Conservation (phyloP, 805 yeast genomes). For the Starmerella floris region DNA sequence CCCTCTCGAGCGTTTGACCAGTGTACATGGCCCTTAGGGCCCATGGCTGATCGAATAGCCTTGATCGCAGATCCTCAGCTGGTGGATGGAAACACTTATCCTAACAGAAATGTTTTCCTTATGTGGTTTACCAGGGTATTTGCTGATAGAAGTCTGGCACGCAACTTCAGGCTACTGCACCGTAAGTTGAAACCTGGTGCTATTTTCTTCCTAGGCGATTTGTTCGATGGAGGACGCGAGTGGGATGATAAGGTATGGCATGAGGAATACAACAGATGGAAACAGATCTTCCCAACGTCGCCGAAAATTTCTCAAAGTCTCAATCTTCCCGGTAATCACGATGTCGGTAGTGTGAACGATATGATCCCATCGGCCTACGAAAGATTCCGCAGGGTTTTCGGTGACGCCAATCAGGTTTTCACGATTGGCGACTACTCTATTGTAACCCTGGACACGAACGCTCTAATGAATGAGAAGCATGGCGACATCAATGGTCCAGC, state of each 20-base stretch:
- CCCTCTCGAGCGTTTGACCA: constrained; percentile 34
- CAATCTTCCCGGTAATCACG: constrained; percentile 85
- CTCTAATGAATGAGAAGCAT: constrained; percentile 50
- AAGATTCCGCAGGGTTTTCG: constrained; percentile 62
- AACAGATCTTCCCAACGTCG: constrained; percentile 45
- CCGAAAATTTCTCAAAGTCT: constrained; percentile 2
- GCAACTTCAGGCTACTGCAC: constrained; percentile 56
- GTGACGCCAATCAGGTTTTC: constrained; percentile 43
- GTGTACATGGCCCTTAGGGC: constrained; percentile 44
- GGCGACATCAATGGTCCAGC: constrained; percentile 37
- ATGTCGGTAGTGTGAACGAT: constrained; percentile 79
- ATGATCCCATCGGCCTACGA: constrained; percentile 43
- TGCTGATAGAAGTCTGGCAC: constrained; percentile 65
- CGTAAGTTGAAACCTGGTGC: constrained; percentile 55
- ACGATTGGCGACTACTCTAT: constrained; percentile 61
- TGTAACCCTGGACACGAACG: constrained; percentile 69
- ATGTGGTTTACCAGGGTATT: constrained; percentile 45
- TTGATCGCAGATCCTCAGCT: constrained; percentile 90
- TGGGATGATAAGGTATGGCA: constrained; percentile 64
- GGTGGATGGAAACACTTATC: constrained; percentile 79
- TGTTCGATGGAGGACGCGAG: constrained; percentile 88
- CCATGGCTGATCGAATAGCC: constrained; percentile 29
- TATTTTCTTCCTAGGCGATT: constrained; percentile 72
- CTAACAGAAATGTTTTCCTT: constrained; percentile 42
- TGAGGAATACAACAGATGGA: constrained; percentile 56